A percentile compares a stretch with the other conserved stretches of the same genome.
phyloP scores from a whole-genome alignment of 371 early-diverging fungal genomes.

The Rhizopus sp. region DNA sequence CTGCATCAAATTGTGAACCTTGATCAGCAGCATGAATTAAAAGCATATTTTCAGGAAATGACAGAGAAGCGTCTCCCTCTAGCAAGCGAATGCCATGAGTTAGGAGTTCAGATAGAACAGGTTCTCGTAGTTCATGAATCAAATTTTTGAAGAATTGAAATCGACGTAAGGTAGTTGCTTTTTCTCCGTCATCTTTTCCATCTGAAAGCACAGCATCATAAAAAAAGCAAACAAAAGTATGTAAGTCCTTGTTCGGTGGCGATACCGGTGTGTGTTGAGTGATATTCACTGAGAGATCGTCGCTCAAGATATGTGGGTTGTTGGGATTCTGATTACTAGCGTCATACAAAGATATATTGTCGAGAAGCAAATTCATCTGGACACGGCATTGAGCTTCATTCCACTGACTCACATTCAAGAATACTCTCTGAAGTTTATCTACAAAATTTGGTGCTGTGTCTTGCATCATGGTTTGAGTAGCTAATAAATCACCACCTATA shows the following conservation, averaged over 20 bases:
- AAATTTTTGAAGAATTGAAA: conserved; percentile 43
- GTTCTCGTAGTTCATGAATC: conserved; percentile 45
- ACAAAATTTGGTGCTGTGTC: conserved; percentile 39
- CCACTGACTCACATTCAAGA: conserved; percentile 60
- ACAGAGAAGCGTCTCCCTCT: conserved; percentile 27
- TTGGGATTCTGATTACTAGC: conserved; percentile 28
- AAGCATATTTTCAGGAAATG: conserved; percentile 51
- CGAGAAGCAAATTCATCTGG: conserved; percentile 57
- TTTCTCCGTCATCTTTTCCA: conserved; percentile 37
- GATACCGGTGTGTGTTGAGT: conserved; percentile 13
- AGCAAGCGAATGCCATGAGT: conserved; percentile 41
- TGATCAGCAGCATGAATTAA: conserved; percentile 29
- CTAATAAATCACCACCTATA: conserved; percentile 31
- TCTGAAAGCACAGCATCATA: conserved; percentile 56
- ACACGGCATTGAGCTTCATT: conserved; percentile 64
- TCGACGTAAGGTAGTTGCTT: conserved; percentile 35
- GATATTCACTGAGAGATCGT: conserved; percentile 21
- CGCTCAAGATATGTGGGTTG: conserved; percentile 33
- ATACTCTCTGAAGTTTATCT: conserved; percentile 50
- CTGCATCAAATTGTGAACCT: conserved; percentile 16
- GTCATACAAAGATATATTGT: conserved; percentile 52
- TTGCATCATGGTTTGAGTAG: conserved; percentile 20
- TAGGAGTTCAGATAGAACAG: conserved; percentile 37
- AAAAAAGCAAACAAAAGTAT: conserved; percentile 55
- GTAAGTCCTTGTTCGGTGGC: conserved; percentile 38